These are phyloP conservation scores for Limtongia smithiae DNA, from an alignment of 805 yeast species.

Conservation along the genomic window DNA sequence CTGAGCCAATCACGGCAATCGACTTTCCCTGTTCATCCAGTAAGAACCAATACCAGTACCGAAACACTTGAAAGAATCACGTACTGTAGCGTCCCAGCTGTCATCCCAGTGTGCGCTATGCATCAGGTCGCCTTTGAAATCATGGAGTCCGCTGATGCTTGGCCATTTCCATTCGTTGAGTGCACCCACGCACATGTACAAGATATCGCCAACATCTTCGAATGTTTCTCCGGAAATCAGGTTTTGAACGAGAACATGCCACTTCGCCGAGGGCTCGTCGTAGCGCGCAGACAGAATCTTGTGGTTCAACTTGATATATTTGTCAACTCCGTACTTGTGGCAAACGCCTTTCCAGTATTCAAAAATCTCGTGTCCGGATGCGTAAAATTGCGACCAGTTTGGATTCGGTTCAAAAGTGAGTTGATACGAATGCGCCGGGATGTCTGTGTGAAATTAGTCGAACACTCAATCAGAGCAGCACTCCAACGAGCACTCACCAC, in stretches of 20 bases:
- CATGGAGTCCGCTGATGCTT: constrained; percentile 30
- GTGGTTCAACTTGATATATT: constrained; percentile 24
- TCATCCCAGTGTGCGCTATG: constrained; percentile 38
- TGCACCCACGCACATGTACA: constrained; percentile 3
- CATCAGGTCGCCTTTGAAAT: constrained; percentile 34
- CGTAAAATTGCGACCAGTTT: constrained; percentile 31
- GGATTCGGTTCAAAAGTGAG: constrained; percentile 33
- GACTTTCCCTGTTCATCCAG: constrained; percentile 32
- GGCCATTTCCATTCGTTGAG: constrained; percentile 35
- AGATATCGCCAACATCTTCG: constrained; percentile 2
- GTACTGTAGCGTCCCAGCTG: constrained; percentile 20
- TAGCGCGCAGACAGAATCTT: constrained; percentile 23
- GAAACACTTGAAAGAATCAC: too few relatives aligned
- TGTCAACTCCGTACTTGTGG: constrained; percentile 29
- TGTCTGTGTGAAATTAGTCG: background rate
- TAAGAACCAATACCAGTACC: too few relatives aligned
- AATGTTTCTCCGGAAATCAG: background rate
- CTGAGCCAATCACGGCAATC: constrained; percentile 38
- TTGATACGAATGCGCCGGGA: constrained; percentile 34
- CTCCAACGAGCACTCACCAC: constrained; percentile 32
- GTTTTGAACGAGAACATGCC: constrained; percentile 13
- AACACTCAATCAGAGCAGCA: background rate
- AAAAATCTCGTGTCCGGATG: constrained; percentile 30
- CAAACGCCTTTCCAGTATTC: constrained; percentile 30
- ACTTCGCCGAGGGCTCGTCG: constrained; percentile 21